Conservation (phyloP, 768 basidiomycete genomes). For the Tulasnella sp. region DNA sequence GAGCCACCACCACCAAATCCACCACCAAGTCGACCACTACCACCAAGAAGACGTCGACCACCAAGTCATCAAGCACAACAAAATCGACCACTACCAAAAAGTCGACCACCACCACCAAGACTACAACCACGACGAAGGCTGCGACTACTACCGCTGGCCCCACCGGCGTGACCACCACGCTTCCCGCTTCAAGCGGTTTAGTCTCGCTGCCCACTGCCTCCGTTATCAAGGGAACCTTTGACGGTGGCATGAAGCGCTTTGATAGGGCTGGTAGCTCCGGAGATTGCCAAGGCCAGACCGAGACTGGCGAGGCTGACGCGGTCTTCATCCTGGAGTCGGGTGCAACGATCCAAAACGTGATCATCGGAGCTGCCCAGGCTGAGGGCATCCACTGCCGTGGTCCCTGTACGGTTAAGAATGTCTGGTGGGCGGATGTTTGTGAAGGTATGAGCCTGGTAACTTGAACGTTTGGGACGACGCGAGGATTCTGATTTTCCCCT, state of each 20-base stretch:
- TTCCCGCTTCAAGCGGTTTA: slow-evolving; percentile 24
- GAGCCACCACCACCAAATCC: slow-evolving; percentile 1
- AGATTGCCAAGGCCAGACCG: neutral
- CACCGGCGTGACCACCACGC: slow-evolving; percentile 15
- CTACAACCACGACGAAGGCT: slow-evolving; percentile 20
- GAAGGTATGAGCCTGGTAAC: slow-evolving; percentile 8
- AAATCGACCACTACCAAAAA: slow-evolving; percentile 1
- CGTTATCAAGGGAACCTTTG: slow-evolving; percentile 24
- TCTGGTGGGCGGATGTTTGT: slow-evolving; percentile 19
- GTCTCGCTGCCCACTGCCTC: slow-evolving; percentile 25
- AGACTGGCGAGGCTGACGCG: neutral
- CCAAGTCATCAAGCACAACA: neutral
- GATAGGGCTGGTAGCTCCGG: slow-evolving; percentile 5
- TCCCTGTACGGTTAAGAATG: slow-evolving; percentile 24
- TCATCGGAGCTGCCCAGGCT: slow-evolving; percentile 21
- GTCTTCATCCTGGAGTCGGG: neutral
- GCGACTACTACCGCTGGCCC: neutral
- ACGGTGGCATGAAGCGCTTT: slow-evolving; percentile 25
- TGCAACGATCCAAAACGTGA: neutral
- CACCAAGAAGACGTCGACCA: neutral
- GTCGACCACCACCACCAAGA: slow-evolving; percentile 18
- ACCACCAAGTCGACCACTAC: slow-evolving; percentile 1
- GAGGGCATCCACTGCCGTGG: slow-evolving; percentile 15
- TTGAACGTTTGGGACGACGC: neutral
- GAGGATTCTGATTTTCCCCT: neutral